A percentile compares a stretch with the other conserved stretches of the same genome.
Conservation (phyloP, 352 stramenopile species). For the Globisporangium polare region DNA sequence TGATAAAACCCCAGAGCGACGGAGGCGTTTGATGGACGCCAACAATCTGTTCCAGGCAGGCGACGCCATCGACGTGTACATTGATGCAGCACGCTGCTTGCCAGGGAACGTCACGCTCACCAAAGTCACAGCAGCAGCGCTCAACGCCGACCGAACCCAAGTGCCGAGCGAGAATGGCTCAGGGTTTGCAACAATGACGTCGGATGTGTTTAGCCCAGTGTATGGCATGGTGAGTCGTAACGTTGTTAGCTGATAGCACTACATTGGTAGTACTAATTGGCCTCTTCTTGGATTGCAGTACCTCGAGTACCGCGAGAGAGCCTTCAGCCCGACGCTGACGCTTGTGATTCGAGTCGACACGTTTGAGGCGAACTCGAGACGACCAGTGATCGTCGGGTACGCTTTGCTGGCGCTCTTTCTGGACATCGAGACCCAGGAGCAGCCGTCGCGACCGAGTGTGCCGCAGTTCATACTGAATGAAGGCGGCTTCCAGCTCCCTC, state of each 20-base stretch:
- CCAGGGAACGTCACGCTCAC: conserved; percentile 67
- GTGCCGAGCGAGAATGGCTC: conserved; percentile 25
- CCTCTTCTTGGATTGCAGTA: conserved; percentile 24
- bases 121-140: conserved; percentile 65
- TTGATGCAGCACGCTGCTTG: conserved; percentile 72
- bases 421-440: conserved; percentile 47
- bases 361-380: conserved; percentile 48
- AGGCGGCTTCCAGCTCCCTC: conserved; percentile 74
- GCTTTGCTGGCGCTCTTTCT: conserved; percentile 67
- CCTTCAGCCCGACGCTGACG: conserved; percentile 80
- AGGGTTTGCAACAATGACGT: conserved; percentile 19
- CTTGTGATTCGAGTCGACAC: conserved; percentile 84
- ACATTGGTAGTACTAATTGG: not conserved
- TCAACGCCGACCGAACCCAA: conserved; percentile 47
- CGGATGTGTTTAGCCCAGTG: conserved; percentile 32
- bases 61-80: conserved; percentile 78
- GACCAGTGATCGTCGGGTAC: conserved; percentile 73
- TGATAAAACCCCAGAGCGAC: conserved; percentile 31
- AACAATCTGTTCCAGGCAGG: conserved; percentile 40
- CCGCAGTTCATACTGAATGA: conserved; percentile 60
- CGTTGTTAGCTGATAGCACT: not conserved
- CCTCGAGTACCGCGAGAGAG: conserved; percentile 68
- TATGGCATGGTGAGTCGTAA: conserved; percentile 49
- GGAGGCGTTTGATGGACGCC: conserved; percentile 17
- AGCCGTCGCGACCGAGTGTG: conserved; percentile 44